Conservation (phyloP, 2,329 filamentous ascomycete genomes). For the Cladosporium sp. region DNA sequence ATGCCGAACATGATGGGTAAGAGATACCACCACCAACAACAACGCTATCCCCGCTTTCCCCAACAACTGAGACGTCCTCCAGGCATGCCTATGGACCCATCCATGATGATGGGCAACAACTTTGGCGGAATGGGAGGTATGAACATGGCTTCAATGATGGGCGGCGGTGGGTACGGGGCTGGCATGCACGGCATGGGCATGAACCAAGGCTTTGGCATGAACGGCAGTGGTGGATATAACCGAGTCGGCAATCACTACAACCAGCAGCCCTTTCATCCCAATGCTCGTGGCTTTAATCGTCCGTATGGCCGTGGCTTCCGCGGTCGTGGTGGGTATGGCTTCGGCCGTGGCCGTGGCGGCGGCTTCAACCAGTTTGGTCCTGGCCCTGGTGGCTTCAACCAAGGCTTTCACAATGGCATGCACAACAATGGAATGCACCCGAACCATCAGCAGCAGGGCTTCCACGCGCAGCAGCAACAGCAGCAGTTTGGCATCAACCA, state of each 20-base stretch:
- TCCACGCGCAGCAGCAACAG: conserved; percentile 14
- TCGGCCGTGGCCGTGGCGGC: conserved; percentile 13
- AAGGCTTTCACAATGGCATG: conserved; percentile 10
- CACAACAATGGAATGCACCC: conserved; percentile 16
- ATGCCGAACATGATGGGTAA: conserved; percentile 74
- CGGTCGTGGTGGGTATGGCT: conserved; percentile 26
- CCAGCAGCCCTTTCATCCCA: conserved; percentile 47
- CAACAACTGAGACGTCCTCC: conserved; percentile 31
- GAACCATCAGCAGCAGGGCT: conserved; percentile 22
- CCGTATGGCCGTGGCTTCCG: conserved; percentile 39
- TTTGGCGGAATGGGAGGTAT: conserved; percentile 77
- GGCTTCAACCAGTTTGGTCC: conserved; percentile 14
- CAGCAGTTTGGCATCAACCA: conserved; percentile 19
- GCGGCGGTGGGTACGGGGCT: conserved; percentile 34
- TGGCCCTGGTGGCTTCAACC: conserved; percentile 4
- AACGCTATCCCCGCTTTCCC: neutral
- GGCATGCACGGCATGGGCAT: conserved; percentile 40
- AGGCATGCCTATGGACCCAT: conserved; percentile 75
- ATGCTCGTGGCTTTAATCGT: conserved; percentile 65
- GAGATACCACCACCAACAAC: conserved; percentile 33
- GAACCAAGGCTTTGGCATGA: conserved; percentile 50
- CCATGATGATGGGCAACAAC: conserved; percentile 63
- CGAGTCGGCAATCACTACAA: conserved; percentile 15
- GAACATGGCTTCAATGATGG: conserved; percentile 50
- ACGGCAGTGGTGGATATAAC: conserved; percentile 46